Base-by-base conservation (phyloP, 2,329 filamentous ascomycete species). In the Simplicillium sp. region DNA sequence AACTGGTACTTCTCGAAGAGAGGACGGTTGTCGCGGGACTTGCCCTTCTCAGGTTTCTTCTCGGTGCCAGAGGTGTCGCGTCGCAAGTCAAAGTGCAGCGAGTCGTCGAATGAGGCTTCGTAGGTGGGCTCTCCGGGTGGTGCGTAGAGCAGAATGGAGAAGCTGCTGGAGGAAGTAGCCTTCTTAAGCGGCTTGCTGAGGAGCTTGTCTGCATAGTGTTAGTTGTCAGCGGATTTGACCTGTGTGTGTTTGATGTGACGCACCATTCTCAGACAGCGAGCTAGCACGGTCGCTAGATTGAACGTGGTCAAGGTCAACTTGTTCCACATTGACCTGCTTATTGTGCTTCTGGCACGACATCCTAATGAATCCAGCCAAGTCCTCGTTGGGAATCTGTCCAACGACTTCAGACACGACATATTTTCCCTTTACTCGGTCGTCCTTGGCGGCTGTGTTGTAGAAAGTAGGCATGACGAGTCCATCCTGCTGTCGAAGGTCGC, bases 1-100 rank as follows among this genome's bases (percentile, higher is more conserved):
- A 89, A 97, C 59, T 95, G 84, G 61, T 98, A 98, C 61, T 85
- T 88, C 64, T 94, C 84, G 54, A 98, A 97, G 34, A 94, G 63
- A 4, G 77, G 70, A 25, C 71, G 59, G 29, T 61, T 69, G 43
- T 71, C 54, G 39, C 54, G 52, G 6, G 5, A 9, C 20, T 25
- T 25, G 7, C 54, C 58, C 7, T 58, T 65, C 40, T 47, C 54
- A 7, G 31, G 31, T 11, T n/a, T 15, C 12, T 13, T 11, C 7
- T 13, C 15, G 31, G 31, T 15, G 11, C 3, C 7, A 11, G 28
- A 15, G 3, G 36, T 37, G 13, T 20, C 36, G 29, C 87, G 77
- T 74, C 86, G 92, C 48, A 92, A 63, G 47, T 90, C 85, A 58
- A 80, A 76, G 52, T 84, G 84, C 38, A 84, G 55, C 11, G 72